Percentiles rank a stretch among this genome's conserved stretches.
Evolutionary conservation across 2,329 filamentous ascomycete genomes (phyloP).

Genomic region (Scytalidium lignicola): DNA sequence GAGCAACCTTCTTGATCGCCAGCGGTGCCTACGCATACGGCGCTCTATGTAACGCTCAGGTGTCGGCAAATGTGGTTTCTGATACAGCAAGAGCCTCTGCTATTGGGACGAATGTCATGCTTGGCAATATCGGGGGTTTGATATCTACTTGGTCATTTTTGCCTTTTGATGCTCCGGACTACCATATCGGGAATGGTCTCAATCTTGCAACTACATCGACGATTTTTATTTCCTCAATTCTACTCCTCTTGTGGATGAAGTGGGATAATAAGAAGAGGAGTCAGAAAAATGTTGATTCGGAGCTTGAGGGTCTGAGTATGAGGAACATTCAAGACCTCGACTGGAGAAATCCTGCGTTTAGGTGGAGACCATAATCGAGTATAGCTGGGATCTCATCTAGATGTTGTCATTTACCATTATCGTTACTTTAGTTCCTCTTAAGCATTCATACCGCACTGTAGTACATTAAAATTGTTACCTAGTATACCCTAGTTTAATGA

Average conservation of each 20-base stretch:
- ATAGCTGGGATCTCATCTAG: too few relatives aligned
- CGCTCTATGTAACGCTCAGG: constrained; percentile 61
- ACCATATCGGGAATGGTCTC: constrained; percentile 65
- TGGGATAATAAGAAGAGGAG: constrained; percentile 56
- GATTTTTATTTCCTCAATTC: constrained; percentile 46
- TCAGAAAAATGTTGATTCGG: constrained; percentile 46
- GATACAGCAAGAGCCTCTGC: constrained; percentile 64
- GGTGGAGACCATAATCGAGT: constrained; percentile 45
- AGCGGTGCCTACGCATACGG: constrained; percentile 59
- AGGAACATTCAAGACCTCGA: constrained; percentile 55
- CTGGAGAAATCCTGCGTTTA: constrained; percentile 62
- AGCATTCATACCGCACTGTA: too few relatives aligned
- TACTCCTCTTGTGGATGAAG: constrained; percentile 55
- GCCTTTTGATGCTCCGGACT: constrained; percentile 58
- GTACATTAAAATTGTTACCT: too few relatives aligned
- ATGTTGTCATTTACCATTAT: too few relatives aligned
- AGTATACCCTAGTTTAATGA: too few relatives aligned
- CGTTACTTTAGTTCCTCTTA: too few relatives aligned
- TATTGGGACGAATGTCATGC: constrained; percentile 65
- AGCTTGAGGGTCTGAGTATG: constrained; percentile 47
- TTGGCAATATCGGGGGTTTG: constrained; percentile 67
- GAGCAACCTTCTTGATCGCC: constrained; percentile 65
- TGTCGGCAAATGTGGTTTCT: constrained; percentile 64
- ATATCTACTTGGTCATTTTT: constrained; percentile 63
- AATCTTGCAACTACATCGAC: constrained; percentile 59